phyloP scores from a whole-genome alignment of 176 grass and related monocot species.

The Oryza rufipogon region DNA sequence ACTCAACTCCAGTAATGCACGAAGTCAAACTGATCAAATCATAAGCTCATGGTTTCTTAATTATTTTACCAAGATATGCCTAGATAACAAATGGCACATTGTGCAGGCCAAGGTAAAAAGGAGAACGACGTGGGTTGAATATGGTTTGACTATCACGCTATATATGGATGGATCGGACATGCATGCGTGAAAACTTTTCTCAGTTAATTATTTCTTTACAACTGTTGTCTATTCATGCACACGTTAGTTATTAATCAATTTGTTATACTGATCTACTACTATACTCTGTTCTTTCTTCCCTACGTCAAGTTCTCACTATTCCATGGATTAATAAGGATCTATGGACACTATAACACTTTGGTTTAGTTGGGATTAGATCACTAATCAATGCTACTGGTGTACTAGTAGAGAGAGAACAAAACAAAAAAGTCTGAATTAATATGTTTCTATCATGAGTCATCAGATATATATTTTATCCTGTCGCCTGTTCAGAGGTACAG shows the following conservation, averaged over 20 bases:
- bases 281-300: too few species aligned
- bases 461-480: neutral
- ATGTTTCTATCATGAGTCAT: neutral
- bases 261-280: neutral
- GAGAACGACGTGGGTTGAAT: slow-evolving; percentile 40
- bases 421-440: neutral
- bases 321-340: neutral
- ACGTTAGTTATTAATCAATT: neutral
- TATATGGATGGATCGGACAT: neutral
- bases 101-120: slow-evolving; percentile 28
- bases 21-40: slow-evolving; percentile 57
- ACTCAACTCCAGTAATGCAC: slow-evolving; percentile 32
- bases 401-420: neutral
- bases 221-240: neutral
- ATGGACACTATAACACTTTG: neutral
- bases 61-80: slow-evolving; percentile 29
- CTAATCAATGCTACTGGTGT: neutral
- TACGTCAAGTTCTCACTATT: neutral
- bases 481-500: slow-evolving; percentile 28
- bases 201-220: neutral
- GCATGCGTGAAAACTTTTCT: neutral
- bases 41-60: slow-evolving; percentile 30
- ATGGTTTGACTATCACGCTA: slow-evolving; percentile 36
- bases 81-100: slow-evolving; percentile 33
- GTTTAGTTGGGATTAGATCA: neutral